phyloP scores from a whole-genome alignment of 495 filamentous ascomycete species.

The Viridothelium virens region DNA sequence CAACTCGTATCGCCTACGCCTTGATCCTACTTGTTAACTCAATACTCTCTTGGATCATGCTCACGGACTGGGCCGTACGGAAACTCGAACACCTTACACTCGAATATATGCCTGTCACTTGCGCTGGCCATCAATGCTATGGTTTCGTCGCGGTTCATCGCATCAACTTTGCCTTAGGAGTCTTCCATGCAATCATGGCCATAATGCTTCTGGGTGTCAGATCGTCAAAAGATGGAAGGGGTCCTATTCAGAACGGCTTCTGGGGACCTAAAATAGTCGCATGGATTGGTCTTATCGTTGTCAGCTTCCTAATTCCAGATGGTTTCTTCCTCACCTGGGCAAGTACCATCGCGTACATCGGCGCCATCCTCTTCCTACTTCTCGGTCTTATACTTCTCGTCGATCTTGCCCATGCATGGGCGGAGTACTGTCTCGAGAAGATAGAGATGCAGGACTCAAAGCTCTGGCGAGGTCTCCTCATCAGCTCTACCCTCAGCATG shows the following conservation, averaged over 20 bases:
- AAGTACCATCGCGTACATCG: constrained; percentile 80
- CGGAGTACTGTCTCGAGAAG: constrained; percentile 86
- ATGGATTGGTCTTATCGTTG: constrained; percentile 78
- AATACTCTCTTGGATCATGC: constrained; percentile 96
- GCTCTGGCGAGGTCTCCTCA: constrained; percentile 74
- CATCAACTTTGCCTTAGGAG: constrained; percentile 92
- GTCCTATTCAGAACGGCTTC: constrained; percentile 86
- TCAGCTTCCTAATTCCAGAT: constrained; percentile 94
- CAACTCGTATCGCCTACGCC: constrained; percentile 94
- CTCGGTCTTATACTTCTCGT: constrained; percentile 88
- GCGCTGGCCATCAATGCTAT: constrained; percentile 82
- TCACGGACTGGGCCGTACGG: constrained; percentile 96
- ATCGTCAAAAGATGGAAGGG: constrained; percentile 78
- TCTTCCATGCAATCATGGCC: constrained; percentile 84
- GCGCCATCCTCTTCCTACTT: constrained; percentile 89
- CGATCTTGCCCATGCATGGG: constrained; percentile 96
- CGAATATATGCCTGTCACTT: constrained; percentile 90
- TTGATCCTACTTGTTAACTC: constrained; percentile 94
- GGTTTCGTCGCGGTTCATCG: constrained; percentile 94
- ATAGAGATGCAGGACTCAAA: constrained; percentile 84
- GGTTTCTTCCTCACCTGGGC: constrained; percentile 93
- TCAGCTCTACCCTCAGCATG: constrained; percentile 91
- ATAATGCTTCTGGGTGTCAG: constrained; percentile 77
- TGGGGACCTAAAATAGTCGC: constrained; percentile 82
- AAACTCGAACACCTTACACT: constrained; percentile 85